A percentile compares a stretch with the other conserved stretches of the same genome.
Evolutionary conservation across 2,329 filamentous ascomycete species (phyloP).

Genomic region (Fusarium sp.): DNA sequence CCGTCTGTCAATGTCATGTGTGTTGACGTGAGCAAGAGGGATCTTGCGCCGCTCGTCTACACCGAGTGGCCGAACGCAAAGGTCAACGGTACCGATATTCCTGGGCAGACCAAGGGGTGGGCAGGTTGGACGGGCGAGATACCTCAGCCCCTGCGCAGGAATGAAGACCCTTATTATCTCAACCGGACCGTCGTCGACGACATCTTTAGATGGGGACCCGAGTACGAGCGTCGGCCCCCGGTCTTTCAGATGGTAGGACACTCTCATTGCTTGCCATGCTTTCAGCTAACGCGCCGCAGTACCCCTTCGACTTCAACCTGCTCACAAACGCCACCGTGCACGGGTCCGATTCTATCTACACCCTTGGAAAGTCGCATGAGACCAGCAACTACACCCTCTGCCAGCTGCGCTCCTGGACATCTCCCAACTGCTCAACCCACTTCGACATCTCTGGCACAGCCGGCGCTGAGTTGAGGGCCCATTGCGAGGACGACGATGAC

Average conservation of each 20-base stretch:
- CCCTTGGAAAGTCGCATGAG: constrained; percentile 63
- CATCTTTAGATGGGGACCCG: constrained; percentile 72
- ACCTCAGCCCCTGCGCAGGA: constrained; percentile 43
- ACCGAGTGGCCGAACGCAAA: constrained; percentile 62
- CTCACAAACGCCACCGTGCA: constrained; percentile 63
- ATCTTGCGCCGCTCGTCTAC: constrained; percentile 73
- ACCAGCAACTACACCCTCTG: constrained; percentile 71
- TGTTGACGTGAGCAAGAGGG: constrained; percentile 67
- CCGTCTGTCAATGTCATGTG: constrained; percentile 78
- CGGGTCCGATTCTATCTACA: constrained; percentile 65
- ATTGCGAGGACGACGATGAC: constrained; percentile 68
- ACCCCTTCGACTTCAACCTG: constrained; percentile 72
- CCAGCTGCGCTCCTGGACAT: constrained; percentile 69
- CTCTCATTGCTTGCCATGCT: not conserved
- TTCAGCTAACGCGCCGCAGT: constrained; percentile 46
- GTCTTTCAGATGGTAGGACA: constrained; percentile 58
- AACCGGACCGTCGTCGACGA: constrained; percentile 72
- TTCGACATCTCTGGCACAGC: constrained; percentile 64
- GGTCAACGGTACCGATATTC: constrained; percentile 48
- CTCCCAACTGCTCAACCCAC: constrained; percentile 71
- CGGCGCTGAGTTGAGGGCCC: constrained; percentile 67
- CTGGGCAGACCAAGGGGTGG: constrained; percentile 47
- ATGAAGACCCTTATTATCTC: constrained; percentile 50
- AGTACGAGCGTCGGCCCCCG: constrained; percentile 60
- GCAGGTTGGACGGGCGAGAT: constrained; percentile 53